Evolutionary conservation across 768 basidiomycete genomes (phyloP).

Genomic region (Rhodotorula babjevae): DNA sequence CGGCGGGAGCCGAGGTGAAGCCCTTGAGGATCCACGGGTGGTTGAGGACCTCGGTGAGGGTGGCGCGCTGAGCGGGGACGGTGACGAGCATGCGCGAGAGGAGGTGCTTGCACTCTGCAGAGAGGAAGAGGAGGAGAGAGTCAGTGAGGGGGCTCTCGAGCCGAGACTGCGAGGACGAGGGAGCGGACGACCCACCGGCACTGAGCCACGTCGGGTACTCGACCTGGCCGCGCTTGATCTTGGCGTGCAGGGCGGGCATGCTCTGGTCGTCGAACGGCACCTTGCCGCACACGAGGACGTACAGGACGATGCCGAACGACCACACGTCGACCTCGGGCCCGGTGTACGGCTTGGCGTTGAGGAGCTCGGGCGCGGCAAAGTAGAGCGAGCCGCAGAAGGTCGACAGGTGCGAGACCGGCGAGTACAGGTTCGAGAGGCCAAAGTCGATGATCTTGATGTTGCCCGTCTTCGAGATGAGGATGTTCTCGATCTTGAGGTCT

Average conservation of each 20-base stretch:
- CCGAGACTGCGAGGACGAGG: not conserved
- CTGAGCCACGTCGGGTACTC: slow-evolving; percentile 98
- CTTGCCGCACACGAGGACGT: slow-evolving; percentile 95
- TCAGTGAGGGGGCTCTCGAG: not conserved
- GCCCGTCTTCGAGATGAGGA: slow-evolving; percentile 94
- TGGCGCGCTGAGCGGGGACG: slow-evolving; percentile 75
- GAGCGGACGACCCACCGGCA: slow-evolving; percentile 59
- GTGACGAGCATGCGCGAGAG: slow-evolving; percentile 94
- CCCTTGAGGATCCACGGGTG: slow-evolving; percentile 94
- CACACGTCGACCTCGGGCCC: slow-evolving; percentile 98
- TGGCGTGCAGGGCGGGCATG: slow-evolving; percentile 98
- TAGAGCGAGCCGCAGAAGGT: slow-evolving; percentile 98
- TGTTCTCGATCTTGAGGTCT: slow-evolving; percentile 98
- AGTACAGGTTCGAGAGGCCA: slow-evolving; percentile 90
- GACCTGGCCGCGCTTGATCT: slow-evolving; percentile 94
- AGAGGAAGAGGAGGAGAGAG: not conserved
- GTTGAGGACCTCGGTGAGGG: slow-evolving; percentile 72
- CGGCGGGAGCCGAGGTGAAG: slow-evolving; percentile 69
- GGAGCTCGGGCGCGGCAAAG: slow-evolving; percentile 94
- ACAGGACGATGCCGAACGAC: slow-evolving; percentile 97
- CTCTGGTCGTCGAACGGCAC: slow-evolving; percentile 99
- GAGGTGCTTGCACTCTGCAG: slow-evolving; percentile 83
- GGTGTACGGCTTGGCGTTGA: slow-evolving; percentile 93
- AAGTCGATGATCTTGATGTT: slow-evolving; percentile 99
- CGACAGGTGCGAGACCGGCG: slow-evolving; percentile 71